Evolutionary conservation across 1,139 yeast genomes (phyloP).

Genomic region (Saccharomyces hybrid): DNA sequence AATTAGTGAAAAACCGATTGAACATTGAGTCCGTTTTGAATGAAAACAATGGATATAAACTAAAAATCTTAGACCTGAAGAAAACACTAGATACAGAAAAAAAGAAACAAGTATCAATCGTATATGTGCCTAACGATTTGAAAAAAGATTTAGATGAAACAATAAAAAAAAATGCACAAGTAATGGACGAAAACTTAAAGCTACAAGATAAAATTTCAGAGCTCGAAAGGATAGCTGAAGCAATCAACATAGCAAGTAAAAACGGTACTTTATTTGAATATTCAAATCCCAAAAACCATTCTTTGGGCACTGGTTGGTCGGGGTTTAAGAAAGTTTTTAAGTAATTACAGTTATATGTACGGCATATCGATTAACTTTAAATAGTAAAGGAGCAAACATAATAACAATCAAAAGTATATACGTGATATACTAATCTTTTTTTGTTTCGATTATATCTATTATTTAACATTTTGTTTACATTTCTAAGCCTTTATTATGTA

Average conservation of each 20-base stretch:
- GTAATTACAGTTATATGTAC: background rate
- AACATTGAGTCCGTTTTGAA: conserved; percentile 58
- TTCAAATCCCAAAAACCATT: conserved; percentile 5
- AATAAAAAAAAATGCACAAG: conserved; percentile 52
- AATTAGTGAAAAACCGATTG: conserved; percentile 55
- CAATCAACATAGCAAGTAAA: conserved; percentile 11
- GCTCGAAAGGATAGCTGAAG: conserved; percentile 16
- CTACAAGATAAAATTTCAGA: conserved; percentile 41
- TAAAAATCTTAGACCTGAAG: conserved; percentile 46
- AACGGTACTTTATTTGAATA: conserved; percentile 8
- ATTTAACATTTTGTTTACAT: background rate
- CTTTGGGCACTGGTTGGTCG: conserved; percentile 18
- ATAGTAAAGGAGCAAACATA: background rate
- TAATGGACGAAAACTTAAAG: conserved; percentile 46
- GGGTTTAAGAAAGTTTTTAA: conserved; percentile 23
- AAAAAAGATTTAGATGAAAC: conserved; percentile 42
- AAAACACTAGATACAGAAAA: conserved; percentile 28
- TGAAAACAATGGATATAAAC: conserved; percentile 51
- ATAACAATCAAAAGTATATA: background rate
- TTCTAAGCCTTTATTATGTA: background rate
- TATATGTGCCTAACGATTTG: conserved; percentile 34
- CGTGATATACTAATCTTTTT: background rate
- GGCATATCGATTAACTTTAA: too few species aligned
- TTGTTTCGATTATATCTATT: background rate
- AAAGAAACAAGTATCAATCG: conserved; percentile 27